A percentile compares a stretch with the other conserved stretches of the same genome.
These are phyloP conservation scores for Triticum turgidum DNA, from an alignment of 176 grass and related monocot species.

Conservation along the genomic window DNA sequence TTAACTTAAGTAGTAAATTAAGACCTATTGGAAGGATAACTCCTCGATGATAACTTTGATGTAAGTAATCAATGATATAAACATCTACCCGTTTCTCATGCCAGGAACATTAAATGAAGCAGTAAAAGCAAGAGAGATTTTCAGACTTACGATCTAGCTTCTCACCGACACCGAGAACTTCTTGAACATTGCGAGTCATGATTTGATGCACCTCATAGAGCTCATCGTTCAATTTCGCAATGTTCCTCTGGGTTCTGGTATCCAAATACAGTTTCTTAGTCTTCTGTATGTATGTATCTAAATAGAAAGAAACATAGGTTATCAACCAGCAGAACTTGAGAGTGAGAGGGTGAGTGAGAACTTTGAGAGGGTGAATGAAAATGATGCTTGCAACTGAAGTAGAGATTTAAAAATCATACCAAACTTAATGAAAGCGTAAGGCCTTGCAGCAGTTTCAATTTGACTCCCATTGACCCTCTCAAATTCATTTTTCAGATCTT, in stretches of 20 bases:
- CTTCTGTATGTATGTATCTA: slow-evolving; percentile 99
- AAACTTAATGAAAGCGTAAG: slow-evolving; percentile 97
- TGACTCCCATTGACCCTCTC: slow-evolving; percentile 88
- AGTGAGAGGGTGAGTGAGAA: background rate
- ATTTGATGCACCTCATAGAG: slow-evolving; percentile 96
- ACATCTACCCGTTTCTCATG: background rate
- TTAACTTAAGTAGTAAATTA: background rate
- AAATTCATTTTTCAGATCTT: slow-evolving; percentile 98
- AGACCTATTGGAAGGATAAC: background rate
- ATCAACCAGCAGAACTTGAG: slow-evolving; percentile 11
- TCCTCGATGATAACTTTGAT: background rate
- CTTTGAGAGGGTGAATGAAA: background rate
- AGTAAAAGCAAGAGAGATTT: background rate
- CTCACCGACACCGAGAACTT: slow-evolving; percentile 98
- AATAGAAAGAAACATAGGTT: slow-evolving; percentile 21
- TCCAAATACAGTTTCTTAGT: slow-evolving; percentile 97
- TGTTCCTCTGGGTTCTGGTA: slow-evolving; percentile 89
- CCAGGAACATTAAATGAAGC: slow-evolving; percentile 6
- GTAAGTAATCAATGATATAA: background rate
- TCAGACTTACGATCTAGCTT: slow-evolving; percentile 80
- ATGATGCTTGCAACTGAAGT: slow-evolving; percentile 11
- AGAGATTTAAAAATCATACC: slow-evolving; percentile 46
- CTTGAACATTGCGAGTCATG: slow-evolving; percentile 97
- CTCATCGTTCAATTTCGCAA: slow-evolving; percentile 91
- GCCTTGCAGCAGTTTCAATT: slow-evolving; percentile 95